Base-by-base conservation (phyloP, 148 eudicot species). In the Tetragonia tetragonoides region DNA sequence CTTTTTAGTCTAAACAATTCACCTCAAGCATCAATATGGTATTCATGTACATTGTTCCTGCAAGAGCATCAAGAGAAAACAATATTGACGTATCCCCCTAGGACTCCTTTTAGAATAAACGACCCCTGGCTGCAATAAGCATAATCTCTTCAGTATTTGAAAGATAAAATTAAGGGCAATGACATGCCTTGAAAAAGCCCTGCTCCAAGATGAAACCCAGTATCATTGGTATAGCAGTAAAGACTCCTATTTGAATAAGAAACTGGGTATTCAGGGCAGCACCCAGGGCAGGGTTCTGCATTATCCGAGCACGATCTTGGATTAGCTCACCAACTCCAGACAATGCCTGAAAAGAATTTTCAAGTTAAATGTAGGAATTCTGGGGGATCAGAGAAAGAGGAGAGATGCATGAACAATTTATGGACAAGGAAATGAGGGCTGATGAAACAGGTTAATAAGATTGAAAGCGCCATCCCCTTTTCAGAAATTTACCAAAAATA, bases 151-250 rank as follows among this genome's bases (percentile, higher is more conserved):
- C 64, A 39, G 28, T 10, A 51, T 16, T 6, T 40, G 23, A 75
- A 53, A 23, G 14, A 63, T 37, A 16, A 37, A 56, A 59, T 5
- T 17, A 47, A 28, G 23, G 62, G n/a, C 18, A 51, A 72, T 34
- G 69, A 68, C 88, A 67, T 93, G 93, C 99, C 91, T 88, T 89
- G 12, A 96, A 84, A 80, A 96, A 91, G 18, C 99, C 99, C 69
- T 85, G 90, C 74, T 96, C 99, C 82, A 96, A 78, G 72, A 96
- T 96, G 88, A 93, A 91, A 69, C 99, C 90, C 80, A 96, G 74
- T 74, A 96, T 80, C 99, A 96, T 96, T 16, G 99, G 99, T 73
- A 96, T 89, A n/a, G 99, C 99, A 16, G 98, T 91, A 78, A 96
- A 96, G 24, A 89, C 71, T 68, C 99, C 99, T 85, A 96, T 96